These are phyloP conservation scores for Arabidopsis lyrata DNA, from an alignment of 441 rosid genomes.

Conservation along the genomic window DNA sequence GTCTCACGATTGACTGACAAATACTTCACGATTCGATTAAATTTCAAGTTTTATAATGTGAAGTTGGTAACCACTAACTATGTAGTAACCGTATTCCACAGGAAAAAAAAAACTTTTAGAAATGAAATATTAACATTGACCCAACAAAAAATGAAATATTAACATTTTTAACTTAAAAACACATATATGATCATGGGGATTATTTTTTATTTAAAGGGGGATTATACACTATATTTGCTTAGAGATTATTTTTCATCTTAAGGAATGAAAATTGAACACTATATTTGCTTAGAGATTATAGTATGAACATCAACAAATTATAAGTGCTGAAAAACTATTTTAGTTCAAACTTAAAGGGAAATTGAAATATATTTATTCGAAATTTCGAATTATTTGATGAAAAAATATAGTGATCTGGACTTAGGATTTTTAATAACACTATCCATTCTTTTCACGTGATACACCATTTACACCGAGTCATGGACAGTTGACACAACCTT, in stretches of 20 bases:
- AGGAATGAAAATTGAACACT: neutral
- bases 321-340: neutral
- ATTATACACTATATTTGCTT: too few species aligned
- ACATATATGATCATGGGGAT: too few species aligned
- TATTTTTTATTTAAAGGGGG: too few species aligned
- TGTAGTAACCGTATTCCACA: constrained; percentile 1
- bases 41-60: neutral
- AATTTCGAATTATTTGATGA: neutral
- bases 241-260: too few species aligned
- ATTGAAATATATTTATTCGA: too few species aligned
- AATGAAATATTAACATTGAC: neutral
- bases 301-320: neutral
- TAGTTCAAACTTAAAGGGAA: neutral
- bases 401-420: neutral
- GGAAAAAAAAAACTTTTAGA: neutral
- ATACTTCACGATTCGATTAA: neutral
- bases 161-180: neutral
- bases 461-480: constrained; percentile 5
- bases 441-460: constrained; percentile 16
- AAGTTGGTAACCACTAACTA: constrained; percentile 37
- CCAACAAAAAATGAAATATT: too few species aligned
- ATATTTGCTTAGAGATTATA: neutral
- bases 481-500: neutral
- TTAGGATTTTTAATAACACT: neutral
- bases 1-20: constrained; percentile 12